Base-by-base conservation (phyloP, 352 stramenopile genomes). In the Pythium rhizo-oryzae region DNA sequence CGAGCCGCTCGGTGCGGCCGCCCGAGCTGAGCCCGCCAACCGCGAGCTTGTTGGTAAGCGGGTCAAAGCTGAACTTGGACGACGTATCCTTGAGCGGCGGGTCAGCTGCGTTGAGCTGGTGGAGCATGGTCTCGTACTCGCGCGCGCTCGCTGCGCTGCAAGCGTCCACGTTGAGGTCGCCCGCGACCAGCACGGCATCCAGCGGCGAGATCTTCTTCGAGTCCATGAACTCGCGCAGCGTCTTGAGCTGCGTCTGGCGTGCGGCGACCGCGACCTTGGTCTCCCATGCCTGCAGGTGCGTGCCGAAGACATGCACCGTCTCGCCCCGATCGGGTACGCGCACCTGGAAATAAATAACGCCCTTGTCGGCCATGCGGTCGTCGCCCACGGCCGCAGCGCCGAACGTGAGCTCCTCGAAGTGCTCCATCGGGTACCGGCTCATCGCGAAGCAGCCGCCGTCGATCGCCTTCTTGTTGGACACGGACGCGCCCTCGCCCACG, bases 271-370 rank as follows among this genome's bases (percentile, higher is more conserved):
- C 81, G 47, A 74, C 65, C 3, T 75, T 67, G 2, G 77, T 86
- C 59, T 90, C 78, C 84, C 84, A 92, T 1, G 84, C 84, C 67
- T 92, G 84, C 21, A 92, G 49, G 15, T 92, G 84, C 19, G 84
- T 90, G 2, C 75, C 84, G 30, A 92, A 82, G 0, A 92, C 69
- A 51, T 92, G 84, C 9, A 90, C 76, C 1, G 49, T 71, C 56
- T 85, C 70, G 8, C 51, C 51, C 25, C 62, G 73, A 15, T 66
- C 54, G 0, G 66, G 66, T 4, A 85, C 44, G 2, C 70, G 70
- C 18, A 83, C 57, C 67, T 84, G 73, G 47, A 87, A 87, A 65
- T 92, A 92, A 37, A 90, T 69, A 24, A 83, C 69, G 18, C 82
- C 82, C 59, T 92, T 92, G 62, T 90, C 82, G 3, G 84, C 82